Conservation (phyloP, 768 basidiomycete genomes). For the Porphyrellus cyaneotinctus region DNA sequence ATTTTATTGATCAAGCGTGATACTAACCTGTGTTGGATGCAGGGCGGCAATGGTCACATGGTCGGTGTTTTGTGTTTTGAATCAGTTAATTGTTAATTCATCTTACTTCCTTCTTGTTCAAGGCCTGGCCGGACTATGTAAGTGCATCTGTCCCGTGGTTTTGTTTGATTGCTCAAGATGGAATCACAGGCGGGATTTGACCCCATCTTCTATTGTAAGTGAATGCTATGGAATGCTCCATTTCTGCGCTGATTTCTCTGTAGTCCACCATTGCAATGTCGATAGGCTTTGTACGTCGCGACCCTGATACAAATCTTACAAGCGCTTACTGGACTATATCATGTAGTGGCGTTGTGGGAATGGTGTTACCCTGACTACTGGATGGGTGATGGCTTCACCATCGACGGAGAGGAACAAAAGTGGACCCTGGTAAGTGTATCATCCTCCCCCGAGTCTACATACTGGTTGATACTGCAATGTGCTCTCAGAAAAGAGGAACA, state of each 20-base stretch:
- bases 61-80: constrained; percentile 8
- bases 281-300: constrained; percentile 21
- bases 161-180: not conserved
- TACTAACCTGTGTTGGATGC: not conserved
- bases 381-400: constrained; percentile 24
- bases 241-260: not conserved
- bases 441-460: not conserved
- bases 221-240: not conserved
- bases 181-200: constrained; percentile 21
- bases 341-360: constrained; percentile 28
- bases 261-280: constrained; percentile 25
- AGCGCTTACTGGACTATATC: not conserved
- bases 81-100: not conserved
- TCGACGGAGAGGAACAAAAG: constrained; percentile 6
- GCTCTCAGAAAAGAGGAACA: constrained; percentile 18
- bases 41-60: constrained; percentile 29
- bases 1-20: not conserved
- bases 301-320: no score
- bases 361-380: constrained; percentile 29
- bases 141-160: not conserved
- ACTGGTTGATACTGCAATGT: not conserved
- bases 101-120: not conserved
- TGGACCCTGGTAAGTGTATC: constrained; percentile 24
- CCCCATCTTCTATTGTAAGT: constrained; percentile 26
- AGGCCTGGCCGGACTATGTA: constrained; percentile 24